Evolutionary conservation across 1,139 yeast species (phyloP), one percentile per base, ranked within the genome.

Genomic region (Yamadazyma jaroonii): DNA sequence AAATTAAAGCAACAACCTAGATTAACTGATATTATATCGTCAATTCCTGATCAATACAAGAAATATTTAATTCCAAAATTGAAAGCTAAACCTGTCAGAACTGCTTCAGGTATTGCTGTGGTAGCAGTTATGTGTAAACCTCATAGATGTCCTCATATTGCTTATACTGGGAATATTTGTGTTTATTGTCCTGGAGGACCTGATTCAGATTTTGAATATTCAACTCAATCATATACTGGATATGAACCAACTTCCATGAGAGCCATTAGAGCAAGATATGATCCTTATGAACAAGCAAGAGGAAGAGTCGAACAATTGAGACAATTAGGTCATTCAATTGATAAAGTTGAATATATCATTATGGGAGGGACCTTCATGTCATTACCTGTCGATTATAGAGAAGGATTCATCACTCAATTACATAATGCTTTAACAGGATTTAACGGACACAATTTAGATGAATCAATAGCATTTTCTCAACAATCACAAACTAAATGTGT

Each of bases 281-380:
- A 92, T 59, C 98, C 99, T 0, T 92, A 89, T 59, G 98, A 94
- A 61, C 99, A 92, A 61, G 97, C 98, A 2, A 75, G 98, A 59
- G 99, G 99, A 32, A 80, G 99, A 59, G 84, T 92, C 32, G 99
- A 92, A 55, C 99, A 92, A 67, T 73, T 92, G 47, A 78, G 96
- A 50, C 96, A 85, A 61, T 72, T 92, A 47, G 99, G 99, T 12
- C 99, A 92, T 57, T 84, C 95, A 2, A 92, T 92, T 37, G 98
- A 92, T 59, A 92, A 92, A 61, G 98, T 92, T 10, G 99, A 92
- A 61, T 92, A 92, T 59, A 92, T 92, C 47, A 84, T 92, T 49
- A 92, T 92, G 99, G 99, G 99, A 38, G 99, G 99, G 46, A 92
- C 99, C 0, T 92, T 92, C 58, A 92, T 92, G 99, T 85, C 96